Evolutionary conservation across 768 basidiomycete genomes (phyloP), one percentile per base, ranked within the genome.

Genomic region (Russula earlei): DNA sequence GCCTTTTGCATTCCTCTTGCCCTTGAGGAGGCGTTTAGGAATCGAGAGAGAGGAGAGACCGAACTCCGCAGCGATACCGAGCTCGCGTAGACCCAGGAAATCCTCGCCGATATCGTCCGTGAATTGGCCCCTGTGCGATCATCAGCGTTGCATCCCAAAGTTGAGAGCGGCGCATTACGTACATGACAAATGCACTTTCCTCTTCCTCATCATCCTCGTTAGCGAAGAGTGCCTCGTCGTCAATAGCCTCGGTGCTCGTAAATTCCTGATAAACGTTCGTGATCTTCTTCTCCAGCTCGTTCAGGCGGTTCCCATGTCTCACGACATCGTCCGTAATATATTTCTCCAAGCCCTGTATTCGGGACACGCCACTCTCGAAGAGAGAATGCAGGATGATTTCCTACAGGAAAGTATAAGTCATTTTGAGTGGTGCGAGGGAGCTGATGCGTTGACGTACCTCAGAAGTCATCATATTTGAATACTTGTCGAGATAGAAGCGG

Each of bases 331-430:
- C 93, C 47, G 81, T 81, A 66, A 97, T 81, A 67, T 96, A 93
- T 12, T 83, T 77, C 62, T 94, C 91, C 1, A 98, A 78, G 59
- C 89, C 85, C 64, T 83, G 77, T 9, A 92, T 72, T 53, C 82
- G 79, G 0, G 89, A 81, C 7, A 80, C 82, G 5, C 94, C 94
- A 57, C 87, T 89, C 70, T 96, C 91, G 62, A 93, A 90, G 17
- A 97, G 72, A 0, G 91, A 87, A 67, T 95, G 91, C 2, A 93
- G 77, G 36, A 95, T 83, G 33, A 96, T 94, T 83, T 95, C 91
- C 91, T 95, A 56, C n/a, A n/a, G 19, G 20, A 36, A 29, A n/a
- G 33, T 2, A 8, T 52, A 12, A 41, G 31, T 20, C n/a, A 34
- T 17, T 36, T 55, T 25, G 27, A 7, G 27, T 19, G 24, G 41